Evolutionary conservation across 371 early-diverging fungal species (phyloP).

Genomic region (Actinomucor elegans): DNA sequence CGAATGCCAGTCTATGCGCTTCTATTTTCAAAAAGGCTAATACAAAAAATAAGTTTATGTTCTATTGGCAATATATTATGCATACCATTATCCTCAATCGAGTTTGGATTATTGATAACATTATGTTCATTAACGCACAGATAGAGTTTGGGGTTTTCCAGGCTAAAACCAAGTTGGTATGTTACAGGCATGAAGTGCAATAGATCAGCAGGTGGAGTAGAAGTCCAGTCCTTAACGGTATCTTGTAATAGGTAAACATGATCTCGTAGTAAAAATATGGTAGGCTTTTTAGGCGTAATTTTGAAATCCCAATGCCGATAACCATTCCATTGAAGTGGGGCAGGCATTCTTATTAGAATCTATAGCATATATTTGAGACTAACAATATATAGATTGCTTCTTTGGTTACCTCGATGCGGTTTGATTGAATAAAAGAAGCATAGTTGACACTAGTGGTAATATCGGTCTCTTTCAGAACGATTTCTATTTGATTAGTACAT

Average conservation of each 20-base stretch:
- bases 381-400: neutral
- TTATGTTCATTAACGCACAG: constrained; percentile 83
- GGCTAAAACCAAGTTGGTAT: constrained; percentile 56
- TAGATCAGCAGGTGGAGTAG: constrained; percentile 53
- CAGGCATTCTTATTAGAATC: constrained; percentile 60
- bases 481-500: constrained; percentile 49
- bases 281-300: constrained; percentile 37
- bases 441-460: constrained; percentile 75
- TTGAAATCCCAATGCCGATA: constrained; percentile 68
- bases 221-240: constrained; percentile 72
- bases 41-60: neutral
- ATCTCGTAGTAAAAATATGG: constrained; percentile 73
- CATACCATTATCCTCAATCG: constrained; percentile 77
- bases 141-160: constrained; percentile 58
- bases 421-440: constrained; percentile 56
- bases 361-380: neutral
- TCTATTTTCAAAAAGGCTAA: constrained; percentile 64
- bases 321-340: constrained; percentile 81
- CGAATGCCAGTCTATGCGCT: constrained; percentile 40
- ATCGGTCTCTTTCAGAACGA: constrained; percentile 51
- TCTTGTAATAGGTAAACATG: constrained; percentile 83
- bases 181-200: constrained; percentile 72
- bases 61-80: neutral
- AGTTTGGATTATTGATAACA: constrained; percentile 76
- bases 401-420: constrained; percentile 50